Evolutionary conservation across 139 green algal species (phyloP).

Genomic region (Pedinophyceae sp.): DNA sequence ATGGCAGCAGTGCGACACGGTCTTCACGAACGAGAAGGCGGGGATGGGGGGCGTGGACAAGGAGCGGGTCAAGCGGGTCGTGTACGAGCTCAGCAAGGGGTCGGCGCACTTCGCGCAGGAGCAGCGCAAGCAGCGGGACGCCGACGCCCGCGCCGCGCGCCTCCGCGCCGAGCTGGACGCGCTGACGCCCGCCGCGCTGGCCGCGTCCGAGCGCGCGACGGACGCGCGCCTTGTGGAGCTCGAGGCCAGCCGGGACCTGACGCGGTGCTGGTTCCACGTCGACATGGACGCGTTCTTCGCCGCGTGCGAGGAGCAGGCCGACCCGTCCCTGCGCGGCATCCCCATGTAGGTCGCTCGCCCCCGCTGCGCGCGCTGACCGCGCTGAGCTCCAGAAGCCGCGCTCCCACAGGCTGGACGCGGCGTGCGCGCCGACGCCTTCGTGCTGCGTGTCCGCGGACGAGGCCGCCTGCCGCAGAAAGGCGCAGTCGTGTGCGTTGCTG

Average conservation of each 20-base stretch:
- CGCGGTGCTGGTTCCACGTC: constrained; percentile 28
- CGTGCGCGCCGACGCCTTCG: no score
- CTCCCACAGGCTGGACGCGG: no score
- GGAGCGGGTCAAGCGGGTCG: constrained; percentile 17
- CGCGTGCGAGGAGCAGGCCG: constrained; percentile 4
- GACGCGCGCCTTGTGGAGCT: constrained; percentile 10
- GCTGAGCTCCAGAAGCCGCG: no score
- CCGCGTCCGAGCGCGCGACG: background rate
- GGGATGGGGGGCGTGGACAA: constrained; percentile 10
- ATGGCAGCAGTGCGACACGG: constrained; percentile 26
- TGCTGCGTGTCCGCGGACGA: no score
- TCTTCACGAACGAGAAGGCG: constrained; percentile 32
- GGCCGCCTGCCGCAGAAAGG: no score
- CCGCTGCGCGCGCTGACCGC: background rate
- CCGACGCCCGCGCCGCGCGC: constrained; percentile 3
- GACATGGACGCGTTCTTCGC: constrained; percentile 43
- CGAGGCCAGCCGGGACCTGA: constrained; percentile 20
- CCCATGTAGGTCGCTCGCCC: background rate
- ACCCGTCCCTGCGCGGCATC: background rate
- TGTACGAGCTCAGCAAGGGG: constrained; percentile 30
- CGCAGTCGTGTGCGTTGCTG: no score
- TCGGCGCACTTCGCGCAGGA: constrained; percentile 23
- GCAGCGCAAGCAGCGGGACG: constrained; percentile 15
- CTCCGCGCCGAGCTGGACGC: background rate
- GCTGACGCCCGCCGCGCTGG: background rate